Evolutionary conservation across 2,329 filamentous ascomycete genomes (phyloP).

Genomic region (Penicillium vulpinum): DNA sequence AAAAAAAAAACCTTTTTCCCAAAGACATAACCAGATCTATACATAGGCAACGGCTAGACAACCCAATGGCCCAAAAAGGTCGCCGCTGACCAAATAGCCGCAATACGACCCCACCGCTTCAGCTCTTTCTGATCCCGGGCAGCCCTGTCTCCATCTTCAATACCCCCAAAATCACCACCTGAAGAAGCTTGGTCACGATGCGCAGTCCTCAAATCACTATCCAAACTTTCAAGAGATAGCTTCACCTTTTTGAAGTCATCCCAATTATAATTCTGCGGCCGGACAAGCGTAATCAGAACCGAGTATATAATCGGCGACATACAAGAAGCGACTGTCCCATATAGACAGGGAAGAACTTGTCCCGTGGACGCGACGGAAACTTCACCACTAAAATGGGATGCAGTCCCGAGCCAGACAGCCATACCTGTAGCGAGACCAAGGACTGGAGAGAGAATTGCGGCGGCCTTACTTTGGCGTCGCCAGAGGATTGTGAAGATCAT

Average conservation of each 20-base stretch:
- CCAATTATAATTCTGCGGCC: conserved; percentile 47
- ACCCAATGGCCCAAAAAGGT: conserved; percentile 58
- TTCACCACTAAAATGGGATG: conserved; percentile 49
- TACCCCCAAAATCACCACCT: neutral
- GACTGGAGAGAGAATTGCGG: conserved; percentile 53
- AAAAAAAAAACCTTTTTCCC: conserved; percentile 35
- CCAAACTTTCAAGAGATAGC: conserved; percentile 29
- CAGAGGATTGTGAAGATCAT: conserved; percentile 57
- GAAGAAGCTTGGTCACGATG: conserved; percentile 5
- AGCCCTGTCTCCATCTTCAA: conserved; percentile 9
- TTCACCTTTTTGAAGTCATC: conserved; percentile 38
- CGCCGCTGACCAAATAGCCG: conserved; percentile 49
- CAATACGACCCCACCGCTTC: conserved; percentile 51
- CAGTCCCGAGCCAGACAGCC: conserved; percentile 55
- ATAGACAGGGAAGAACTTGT: conserved; percentile 53
- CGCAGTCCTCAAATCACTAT: conserved; percentile 25
- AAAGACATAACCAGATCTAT: conserved; percentile 54
- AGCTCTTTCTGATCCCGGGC: conserved; percentile 34
- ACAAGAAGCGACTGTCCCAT: conserved; percentile 55
- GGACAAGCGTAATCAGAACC: conserved; percentile 48
- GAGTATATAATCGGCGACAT: conserved; percentile 55
- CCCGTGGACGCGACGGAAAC: conserved; percentile 53
- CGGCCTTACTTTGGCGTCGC: conserved; percentile 51
- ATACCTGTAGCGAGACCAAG: conserved; percentile 54
- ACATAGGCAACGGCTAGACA: conserved; percentile 58